These are phyloP conservation scores for Rhizopogon vulgaris DNA, from an alignment of 768 basidiomycete species.

Conservation along the genomic window DNA sequence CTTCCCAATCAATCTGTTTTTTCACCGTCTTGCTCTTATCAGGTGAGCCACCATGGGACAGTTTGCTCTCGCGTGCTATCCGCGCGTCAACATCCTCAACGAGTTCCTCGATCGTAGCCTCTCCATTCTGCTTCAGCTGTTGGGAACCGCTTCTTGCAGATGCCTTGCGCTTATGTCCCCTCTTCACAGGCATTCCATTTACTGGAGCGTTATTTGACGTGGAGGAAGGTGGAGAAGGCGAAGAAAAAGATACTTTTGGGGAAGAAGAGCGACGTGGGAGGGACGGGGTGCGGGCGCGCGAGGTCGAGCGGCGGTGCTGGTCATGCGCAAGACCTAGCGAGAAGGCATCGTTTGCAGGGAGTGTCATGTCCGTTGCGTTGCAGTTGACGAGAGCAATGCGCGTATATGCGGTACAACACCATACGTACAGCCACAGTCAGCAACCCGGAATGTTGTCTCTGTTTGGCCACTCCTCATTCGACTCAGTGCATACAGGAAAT, in stretches of 20 bases:
- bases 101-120: slow-evolving; percentile 18
- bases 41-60: slow-evolving; percentile 8
- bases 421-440: background rate
- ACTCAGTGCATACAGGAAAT: background rate
- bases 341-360: slow-evolving; percentile 31
- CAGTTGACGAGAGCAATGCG: background rate
- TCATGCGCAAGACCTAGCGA: slow-evolving; percentile 31
- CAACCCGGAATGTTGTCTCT: background rate
- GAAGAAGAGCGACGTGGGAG: slow-evolving; percentile 40
- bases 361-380: slow-evolving; percentile 14
- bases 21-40: slow-evolving; percentile 21
- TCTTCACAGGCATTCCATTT: slow-evolving; percentile 34
- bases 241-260: slow-evolving; percentile 38
- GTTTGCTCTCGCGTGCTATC: slow-evolving; percentile 15
- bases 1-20: slow-evolving; percentile 70
- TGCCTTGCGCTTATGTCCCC: slow-evolving; percentile 16
- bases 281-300: slow-evolving; percentile 17
- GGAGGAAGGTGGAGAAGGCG: slow-evolving; percentile 18
- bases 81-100: slow-evolving; percentile 16
- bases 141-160: slow-evolving; percentile 21
- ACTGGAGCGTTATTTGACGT: slow-evolving; percentile 10
- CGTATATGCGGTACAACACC: background rate
- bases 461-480: background rate
- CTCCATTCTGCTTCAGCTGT: slow-evolving; percentile 4
- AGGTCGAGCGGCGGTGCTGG: slow-evolving; percentile 23